Conservation (phyloP, 75 land plant species). For the Picea sitchensis region DNA sequence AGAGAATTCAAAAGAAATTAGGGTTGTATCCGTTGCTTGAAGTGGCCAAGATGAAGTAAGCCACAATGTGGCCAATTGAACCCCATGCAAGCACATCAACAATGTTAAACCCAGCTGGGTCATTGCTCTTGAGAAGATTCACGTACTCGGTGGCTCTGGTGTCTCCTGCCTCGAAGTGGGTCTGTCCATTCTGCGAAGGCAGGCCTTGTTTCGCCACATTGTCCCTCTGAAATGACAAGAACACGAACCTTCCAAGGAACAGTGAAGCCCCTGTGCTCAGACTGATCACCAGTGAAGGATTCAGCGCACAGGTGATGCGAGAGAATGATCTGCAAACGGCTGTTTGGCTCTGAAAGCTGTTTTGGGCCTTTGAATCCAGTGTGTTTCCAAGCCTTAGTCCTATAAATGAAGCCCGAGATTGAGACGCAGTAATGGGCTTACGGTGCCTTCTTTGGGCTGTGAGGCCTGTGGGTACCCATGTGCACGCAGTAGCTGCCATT, state of each 20-base stretch:
- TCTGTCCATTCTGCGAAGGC: conserved; percentile 87
- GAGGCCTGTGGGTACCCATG: too few relatives aligned
- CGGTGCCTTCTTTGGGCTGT: too few relatives aligned
- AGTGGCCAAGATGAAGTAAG: conserved; percentile 95
- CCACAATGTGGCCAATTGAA: conserved; percentile 91
- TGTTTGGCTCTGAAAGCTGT: too few relatives aligned
- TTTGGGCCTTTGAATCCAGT: too few relatives aligned
- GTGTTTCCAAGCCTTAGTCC: too few relatives aligned
- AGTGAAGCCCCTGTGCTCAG: conserved; percentile 89
- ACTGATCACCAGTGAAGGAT: conserved; percentile 71
- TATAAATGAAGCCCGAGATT: too few relatives aligned
- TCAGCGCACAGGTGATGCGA: conserved; percentile 32
- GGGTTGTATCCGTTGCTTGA: conserved; percentile 90
- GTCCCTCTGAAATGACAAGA: conserved; percentile 96
- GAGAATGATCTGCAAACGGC: too few relatives aligned
- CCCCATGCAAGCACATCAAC: conserved; percentile 99
- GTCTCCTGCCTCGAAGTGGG: conserved; percentile 97
- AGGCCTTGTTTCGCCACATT: conserved; percentile 82
- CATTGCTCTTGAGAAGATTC: conserved; percentile 78
- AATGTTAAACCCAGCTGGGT: conserved; percentile 96
- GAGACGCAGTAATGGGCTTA: too few relatives aligned
- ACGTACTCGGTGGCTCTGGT: conserved; percentile 75
- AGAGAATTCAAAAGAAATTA: conserved; percentile 42
- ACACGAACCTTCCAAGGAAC: conserved; percentile 93
- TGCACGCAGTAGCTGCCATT: too few relatives aligned